Base-by-base conservation (phyloP, 2,329 filamentous ascomycete genomes). In the Sporothrix mexicana region DNA sequence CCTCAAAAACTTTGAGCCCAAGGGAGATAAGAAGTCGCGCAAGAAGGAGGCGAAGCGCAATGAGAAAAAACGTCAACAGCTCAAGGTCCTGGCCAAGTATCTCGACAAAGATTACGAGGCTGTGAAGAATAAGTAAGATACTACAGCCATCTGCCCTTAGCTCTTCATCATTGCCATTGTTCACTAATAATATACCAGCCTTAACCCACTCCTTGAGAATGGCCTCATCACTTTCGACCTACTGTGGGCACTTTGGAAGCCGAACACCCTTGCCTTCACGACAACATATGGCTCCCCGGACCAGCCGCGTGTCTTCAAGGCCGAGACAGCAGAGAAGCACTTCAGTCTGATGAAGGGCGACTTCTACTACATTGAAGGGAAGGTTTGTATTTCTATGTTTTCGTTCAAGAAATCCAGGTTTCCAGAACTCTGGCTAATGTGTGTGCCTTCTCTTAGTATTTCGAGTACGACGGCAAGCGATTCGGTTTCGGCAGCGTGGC, bases 221-320 rank as follows among this genome's bases (percentile, higher is more conserved):
- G 93, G 93, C 9, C 90, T 94, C 61, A 97, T 97, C 79, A 97
- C 93, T 0, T 97, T 95, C 77, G 93, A 97, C 73, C 86, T 97
- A 2, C 84, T 97, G 0, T 97, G 94, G 94, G 93, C 94, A 0
- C 83, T 97, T 3, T 97, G 92, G 87, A 97, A 96, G 78, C 94
- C 94, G 0, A 93, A 94, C 77, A 94, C 93, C 0, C 88, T 97
- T 23, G 91, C 90, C 0, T 95, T 92, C 79, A 89, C 91, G 0
- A 88, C 89, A 0, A 95, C 93, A 0, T 97, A 97, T 75, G 92
- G 92, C 2, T 90, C 89, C 49, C 83, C 86, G 15, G 92, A 95
- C 53, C 91, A 96, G 77, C 92, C 93, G 1, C 88, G 93, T 17
- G 92, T 92, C 10, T 95, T 97, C 86, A 94, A 93, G 79, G 90